Percentiles rank a stretch among this genome's conserved stretches.
Conservation (phyloP, 192 early-diverging fungal species). For the Umbelopsis sp. region DNA sequence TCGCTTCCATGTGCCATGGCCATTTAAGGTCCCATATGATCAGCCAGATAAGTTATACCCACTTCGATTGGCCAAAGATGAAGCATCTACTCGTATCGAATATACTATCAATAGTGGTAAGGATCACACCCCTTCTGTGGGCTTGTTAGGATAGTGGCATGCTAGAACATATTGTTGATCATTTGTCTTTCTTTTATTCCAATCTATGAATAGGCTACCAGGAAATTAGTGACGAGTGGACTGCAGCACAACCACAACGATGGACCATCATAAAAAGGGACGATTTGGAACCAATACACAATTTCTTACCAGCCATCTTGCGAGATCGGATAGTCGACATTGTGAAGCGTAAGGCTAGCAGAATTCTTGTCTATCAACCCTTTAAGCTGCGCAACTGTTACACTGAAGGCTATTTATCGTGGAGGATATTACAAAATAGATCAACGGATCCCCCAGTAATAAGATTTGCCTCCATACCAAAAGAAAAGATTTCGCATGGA, state of each 20-base stretch:
- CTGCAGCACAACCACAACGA: not conserved
- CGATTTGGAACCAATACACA: conserved; percentile 26
- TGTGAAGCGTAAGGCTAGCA: not conserved
- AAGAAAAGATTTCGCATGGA: not conserved
- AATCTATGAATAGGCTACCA: not conserved
- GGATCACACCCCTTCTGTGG: not conserved
- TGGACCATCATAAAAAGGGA: conserved; percentile 30
- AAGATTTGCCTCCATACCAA: not conserved
- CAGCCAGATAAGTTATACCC: not conserved
- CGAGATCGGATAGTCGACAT: conserved; percentile 11
- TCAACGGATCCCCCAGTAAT: not conserved
- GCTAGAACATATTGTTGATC: not conserved
- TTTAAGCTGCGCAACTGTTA: conserved; percentile 15
- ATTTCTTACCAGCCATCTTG: conserved; percentile 14
- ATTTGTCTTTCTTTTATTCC: not conserved
- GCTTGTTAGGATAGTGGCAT: not conserved
- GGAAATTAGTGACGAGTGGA: not conserved
- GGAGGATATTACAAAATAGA: not conserved
- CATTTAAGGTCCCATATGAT: conserved; percentile 15
- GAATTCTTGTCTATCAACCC: conserved; percentile 7
- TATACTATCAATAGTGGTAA: not conserved
- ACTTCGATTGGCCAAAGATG: conserved; percentile 25
- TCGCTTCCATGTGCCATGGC: conserved; percentile 18
- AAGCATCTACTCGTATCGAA: not conserved
- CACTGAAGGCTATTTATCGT: conserved; percentile 11